Conservation (phyloP, 345 rosid genomes). For the Triadica sebifera region DNA sequence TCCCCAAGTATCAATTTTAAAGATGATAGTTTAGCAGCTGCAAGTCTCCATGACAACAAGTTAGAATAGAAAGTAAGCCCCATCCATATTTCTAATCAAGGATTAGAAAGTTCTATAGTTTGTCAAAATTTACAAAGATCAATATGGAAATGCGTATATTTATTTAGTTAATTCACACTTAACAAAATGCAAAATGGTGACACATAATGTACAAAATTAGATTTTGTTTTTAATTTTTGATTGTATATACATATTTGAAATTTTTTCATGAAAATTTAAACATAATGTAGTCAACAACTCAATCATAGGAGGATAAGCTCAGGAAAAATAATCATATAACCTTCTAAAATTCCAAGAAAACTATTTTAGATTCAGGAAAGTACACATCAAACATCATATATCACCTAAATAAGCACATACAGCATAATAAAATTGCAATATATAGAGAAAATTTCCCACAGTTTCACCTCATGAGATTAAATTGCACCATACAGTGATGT, state of each 20-base stretch:
- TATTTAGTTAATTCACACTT: neutral
- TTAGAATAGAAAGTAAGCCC: neutral
- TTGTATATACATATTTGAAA: neutral
- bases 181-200: neutral
- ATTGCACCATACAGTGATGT: neutral
- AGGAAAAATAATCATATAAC: neutral
- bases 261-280: neutral
- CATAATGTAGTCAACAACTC: neutral
- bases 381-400: neutral
- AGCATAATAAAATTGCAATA: neutral
- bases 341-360: neutral
- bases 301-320: neutral
- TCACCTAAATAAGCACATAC: neutral
- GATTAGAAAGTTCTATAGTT: neutral
- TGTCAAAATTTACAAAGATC: neutral
- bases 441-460: neutral
- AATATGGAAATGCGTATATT: neutral
- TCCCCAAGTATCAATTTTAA: neutral
- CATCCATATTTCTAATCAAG: neutral
- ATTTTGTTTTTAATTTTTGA: neutral
- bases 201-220: neutral
- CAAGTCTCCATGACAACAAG: neutral
- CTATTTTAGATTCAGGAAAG: neutral
- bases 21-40: neutral
- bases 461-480: neutral